Base-by-base conservation (phyloP, 257 asterid species). In the Striga asiatica region DNA sequence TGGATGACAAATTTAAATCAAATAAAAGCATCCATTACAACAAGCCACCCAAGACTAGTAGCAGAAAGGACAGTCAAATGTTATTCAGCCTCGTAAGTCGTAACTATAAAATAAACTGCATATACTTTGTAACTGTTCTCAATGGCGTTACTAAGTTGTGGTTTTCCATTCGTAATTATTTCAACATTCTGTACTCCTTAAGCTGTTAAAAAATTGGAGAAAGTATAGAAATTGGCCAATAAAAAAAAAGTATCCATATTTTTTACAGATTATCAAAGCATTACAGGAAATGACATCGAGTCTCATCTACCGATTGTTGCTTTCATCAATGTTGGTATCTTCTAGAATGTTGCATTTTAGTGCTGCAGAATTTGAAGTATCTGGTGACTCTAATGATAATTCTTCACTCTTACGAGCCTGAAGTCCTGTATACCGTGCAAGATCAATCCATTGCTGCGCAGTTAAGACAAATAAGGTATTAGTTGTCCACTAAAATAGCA, bases 391-490 rank as follows among this genome's bases (percentile, higher is more conserved):
- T 0, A 20, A 45, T 67, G 28, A 49, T 52, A 45, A 48, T 31
- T 56, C 72, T 72, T 81, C 78, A 27, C 56, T 69, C 70, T 74
- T 76, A 31, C 82, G 83, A 65, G 95, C 34, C 68, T 89, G 98
- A 25, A 89, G 78, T 57, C 96, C 98, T 17, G 91, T 83, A 65
- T 58, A 69, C 34, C 95, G 81, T 11, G 98, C 98, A 58, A 89
- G 81, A 76, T 89, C 98, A 69, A 89, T 58, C 98, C 98, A 89
- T 86, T 86, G 98, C 96, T 89, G 93, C 64, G 46, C 25, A 43
- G 64, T 69, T 31, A 58, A 23, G 54, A 38, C 53, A 24, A 46
- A 35, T 37, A 54, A 14, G 8, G 37, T 27, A 60, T 72, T 46
- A 70, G 66, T 12, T 61, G 28, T 59, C 60, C 5, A 23, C 32